Conservation (phyloP, 352 stramenopile species). For the Globisporangium recalcitrans region DNA sequence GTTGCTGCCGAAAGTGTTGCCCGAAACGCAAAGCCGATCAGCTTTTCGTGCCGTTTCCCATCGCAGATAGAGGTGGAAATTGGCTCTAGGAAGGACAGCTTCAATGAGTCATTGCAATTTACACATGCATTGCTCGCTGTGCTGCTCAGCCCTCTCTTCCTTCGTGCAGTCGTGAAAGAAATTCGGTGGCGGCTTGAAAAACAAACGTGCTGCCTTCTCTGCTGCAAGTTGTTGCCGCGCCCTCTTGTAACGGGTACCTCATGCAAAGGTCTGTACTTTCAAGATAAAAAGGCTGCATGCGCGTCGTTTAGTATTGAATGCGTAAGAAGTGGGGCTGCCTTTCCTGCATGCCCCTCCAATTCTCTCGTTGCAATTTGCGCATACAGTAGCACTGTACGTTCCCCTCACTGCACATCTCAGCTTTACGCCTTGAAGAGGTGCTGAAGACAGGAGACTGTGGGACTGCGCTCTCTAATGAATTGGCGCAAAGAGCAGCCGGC, state of each 20-base stretch:
- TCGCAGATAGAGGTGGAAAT: background rate
- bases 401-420: constrained; percentile 5
- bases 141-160: background rate
- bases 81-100: background rate
- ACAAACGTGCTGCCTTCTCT: background rate
- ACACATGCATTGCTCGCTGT: too few relatives aligned
- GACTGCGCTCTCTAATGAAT: constrained; percentile 9
- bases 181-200: background rate
- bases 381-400: background rate
- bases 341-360: background rate
- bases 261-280: too few relatives aligned
- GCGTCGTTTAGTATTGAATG: too few relatives aligned
- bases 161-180: background rate
- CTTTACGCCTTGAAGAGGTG: background rate
- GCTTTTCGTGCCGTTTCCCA: background rate
- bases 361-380: background rate
- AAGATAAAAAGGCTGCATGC: background rate
- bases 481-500: background rate
- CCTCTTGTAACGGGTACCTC: too few relatives aligned
- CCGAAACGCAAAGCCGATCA: background rate
- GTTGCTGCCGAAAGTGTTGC: background rate
- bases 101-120: too few relatives aligned
- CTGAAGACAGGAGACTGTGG: constrained; percentile 1
- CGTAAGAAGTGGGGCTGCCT: too few relatives aligned
- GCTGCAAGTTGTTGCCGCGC: background rate